These are phyloP conservation scores for carrot (Daucus carota) DNA, from an alignment of 129 eudicot genomes.

Conservation along the genomic window DNA sequence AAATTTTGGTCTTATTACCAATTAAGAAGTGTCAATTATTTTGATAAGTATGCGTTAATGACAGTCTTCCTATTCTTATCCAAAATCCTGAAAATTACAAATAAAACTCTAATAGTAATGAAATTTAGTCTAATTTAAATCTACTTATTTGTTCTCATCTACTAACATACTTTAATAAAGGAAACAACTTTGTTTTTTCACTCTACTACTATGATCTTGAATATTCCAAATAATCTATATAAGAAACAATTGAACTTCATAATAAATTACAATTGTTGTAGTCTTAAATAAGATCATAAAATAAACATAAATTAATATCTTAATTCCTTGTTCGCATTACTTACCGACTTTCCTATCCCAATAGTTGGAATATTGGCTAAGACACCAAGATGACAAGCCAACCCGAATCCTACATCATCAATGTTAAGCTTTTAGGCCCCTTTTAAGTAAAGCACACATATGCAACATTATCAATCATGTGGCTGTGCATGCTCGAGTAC, in stretches of 20 bases:
- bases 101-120: not conserved
- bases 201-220: not conserved
- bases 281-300: not conserved
- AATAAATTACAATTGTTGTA: not conserved
- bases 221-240: not conserved
- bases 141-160: not conserved
- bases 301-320: not conserved
- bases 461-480: not conserved
- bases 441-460: not conserved
- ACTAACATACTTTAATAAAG: not conserved
- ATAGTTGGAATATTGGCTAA: conserved; percentile 74
- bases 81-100: not conserved
- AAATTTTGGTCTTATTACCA: not conserved
- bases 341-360: conserved; percentile 90
- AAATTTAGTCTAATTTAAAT: too few relatives aligned
- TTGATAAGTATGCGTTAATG: not conserved
- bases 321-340: conserved; percentile 13
- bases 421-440: conserved; percentile 9
- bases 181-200: not conserved
- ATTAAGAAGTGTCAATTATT: not conserved
- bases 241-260: not conserved
- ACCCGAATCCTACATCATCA: conserved; percentile 66
- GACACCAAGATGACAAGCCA: conserved; percentile 98
- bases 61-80: not conserved
- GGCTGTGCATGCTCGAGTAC: not conserved